Evolutionary conservation across 2,329 filamentous ascomycete species (phyloP), one percentile per base, ranked within the genome.

Genomic region (Thyridium curvatum): DNA sequence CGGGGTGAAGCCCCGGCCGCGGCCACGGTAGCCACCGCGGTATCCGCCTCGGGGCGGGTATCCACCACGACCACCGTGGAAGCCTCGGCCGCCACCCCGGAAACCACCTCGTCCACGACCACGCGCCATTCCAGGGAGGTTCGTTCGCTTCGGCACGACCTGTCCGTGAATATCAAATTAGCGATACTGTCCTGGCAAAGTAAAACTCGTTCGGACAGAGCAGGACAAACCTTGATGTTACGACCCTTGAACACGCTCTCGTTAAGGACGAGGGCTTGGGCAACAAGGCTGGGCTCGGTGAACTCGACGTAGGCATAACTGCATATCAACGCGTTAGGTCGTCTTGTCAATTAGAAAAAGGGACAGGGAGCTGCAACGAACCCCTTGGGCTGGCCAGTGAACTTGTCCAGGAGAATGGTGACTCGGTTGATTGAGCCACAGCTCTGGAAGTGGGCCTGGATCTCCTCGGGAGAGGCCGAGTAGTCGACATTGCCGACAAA

Each of bases 291-390:
- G 35, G 93, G 89, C 67, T 97, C 93, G 44, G 87, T 84, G 60
- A 98, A 98, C 66, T 98, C 93, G 54, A 98, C 93, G 66, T 98
- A 98, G 57, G 93, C 93, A 68, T 98, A 98, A 49, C 90, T 96
- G 65, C 40, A 49, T 14, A 12, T 12, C 26, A 30, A 26, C 16
- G 32, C 37, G 7, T 45, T 34, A 31, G n/a, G 12, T 7, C 7
- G 30, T 32, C 6, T 32, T 16, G 38, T 28, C 12, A 37, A n/a
- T n/a, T 32, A 28, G 38, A 16, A 15, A 12, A 30, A 18, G 10
- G 13, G 8, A 15, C 5, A 13, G 6, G 26, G 2, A 21, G 12
- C 12, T 26, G n/a, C n/a, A 16, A 55, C 83, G 64, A 71, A 95
- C 90, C 93, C 93, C 73, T 98, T 98, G n/a, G 93, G 93, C 71